Evolutionary conservation across 129 eudicot species (phyloP).

Genomic region (Helichrysum umbraculigerum): DNA sequence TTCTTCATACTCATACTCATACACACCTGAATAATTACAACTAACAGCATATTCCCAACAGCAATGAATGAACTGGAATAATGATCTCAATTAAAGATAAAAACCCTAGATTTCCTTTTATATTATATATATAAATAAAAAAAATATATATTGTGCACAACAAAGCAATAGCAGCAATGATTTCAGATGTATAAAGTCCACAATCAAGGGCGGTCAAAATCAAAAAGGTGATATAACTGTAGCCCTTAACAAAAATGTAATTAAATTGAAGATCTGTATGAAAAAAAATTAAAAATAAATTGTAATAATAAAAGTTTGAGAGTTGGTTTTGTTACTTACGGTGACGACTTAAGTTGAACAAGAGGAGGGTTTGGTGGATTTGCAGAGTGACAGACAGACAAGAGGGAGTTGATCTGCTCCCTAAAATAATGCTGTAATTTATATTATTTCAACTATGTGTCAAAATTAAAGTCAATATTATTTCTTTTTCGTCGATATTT

Average conservation of each 20-base stretch:
- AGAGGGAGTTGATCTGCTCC: slow-evolving; percentile 22
- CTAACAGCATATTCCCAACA: slow-evolving; percentile 23
- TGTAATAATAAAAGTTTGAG: not conserved
- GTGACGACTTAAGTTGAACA: slow-evolving; percentile 11
- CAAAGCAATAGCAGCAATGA: slow-evolving; percentile 71
- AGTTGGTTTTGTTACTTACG: slow-evolving; percentile 1
- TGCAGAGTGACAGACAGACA: slow-evolving; percentile 38
- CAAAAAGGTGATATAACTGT: slow-evolving; percentile 34
- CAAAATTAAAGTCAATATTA: too few relatives aligned
- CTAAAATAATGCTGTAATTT: not conserved
- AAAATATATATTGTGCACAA: slow-evolving; percentile 23
- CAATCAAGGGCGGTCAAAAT: slow-evolving; percentile 54
- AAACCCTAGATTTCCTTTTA: slow-evolving; percentile 41
- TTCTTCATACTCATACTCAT: slow-evolving; percentile 13
- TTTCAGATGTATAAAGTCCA: slow-evolving; percentile 39
- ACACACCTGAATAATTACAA: slow-evolving; percentile 36
- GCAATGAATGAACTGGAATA: slow-evolving; percentile 41
- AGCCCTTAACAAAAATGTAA: slow-evolving; percentile 12
- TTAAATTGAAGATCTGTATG: slow-evolving; percentile 3
- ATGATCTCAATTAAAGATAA: slow-evolving; percentile 30
- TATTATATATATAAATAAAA: not conserved
- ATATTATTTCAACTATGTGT: too few relatives aligned
- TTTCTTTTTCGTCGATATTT: too few relatives aligned
- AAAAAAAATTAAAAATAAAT: not conserved
- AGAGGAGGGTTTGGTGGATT: slow-evolving; percentile 36